Conservation (phyloP, 2,329 filamentous ascomycete species). For the Intubia oerlemansii region DNA sequence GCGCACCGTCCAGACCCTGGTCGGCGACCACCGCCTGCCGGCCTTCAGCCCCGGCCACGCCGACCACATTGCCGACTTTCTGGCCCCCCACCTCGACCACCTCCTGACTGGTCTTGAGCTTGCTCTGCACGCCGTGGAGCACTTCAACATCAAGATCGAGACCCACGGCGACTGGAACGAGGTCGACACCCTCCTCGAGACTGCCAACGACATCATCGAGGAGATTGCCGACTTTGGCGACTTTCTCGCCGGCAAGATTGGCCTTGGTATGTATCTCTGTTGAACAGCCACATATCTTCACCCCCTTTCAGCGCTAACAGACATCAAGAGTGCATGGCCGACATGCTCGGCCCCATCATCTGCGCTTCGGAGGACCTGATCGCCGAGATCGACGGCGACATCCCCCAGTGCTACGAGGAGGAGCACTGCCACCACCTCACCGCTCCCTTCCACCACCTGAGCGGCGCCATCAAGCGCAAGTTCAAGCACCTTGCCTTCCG, state of each 20-base stretch:
- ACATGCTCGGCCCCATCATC: conserved; percentile 1
- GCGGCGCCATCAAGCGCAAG: not conserved
- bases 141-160: not conserved
- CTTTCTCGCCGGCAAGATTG: not conserved
- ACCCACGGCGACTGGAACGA: conserved; percentile 2
- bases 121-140: not conserved
- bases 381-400: conserved; percentile 1
- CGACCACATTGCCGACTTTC: not conserved
- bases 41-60: not conserved
- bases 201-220: conserved; percentile 2
- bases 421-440: not conserved
- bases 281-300: not conserved
- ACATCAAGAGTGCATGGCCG: not conserved
- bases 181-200: conserved; percentile 2
- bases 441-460: not conserved
- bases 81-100: not conserved
- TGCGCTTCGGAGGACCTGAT: conserved; percentile 2
- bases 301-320: too few relatives aligned
- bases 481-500: not conserved
- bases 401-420: not conserved
- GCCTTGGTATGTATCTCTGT: not conserved
- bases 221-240: conserved; percentile 1
- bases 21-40: conserved; percentile 1
- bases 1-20: not conserved
- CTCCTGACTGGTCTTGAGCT: too few relatives aligned